Percentiles rank a stretch among this genome's conserved stretches.
Evolutionary conservation across 148 eudicot species (phyloP).

Genomic region (Gaultheria prostrata): DNA sequence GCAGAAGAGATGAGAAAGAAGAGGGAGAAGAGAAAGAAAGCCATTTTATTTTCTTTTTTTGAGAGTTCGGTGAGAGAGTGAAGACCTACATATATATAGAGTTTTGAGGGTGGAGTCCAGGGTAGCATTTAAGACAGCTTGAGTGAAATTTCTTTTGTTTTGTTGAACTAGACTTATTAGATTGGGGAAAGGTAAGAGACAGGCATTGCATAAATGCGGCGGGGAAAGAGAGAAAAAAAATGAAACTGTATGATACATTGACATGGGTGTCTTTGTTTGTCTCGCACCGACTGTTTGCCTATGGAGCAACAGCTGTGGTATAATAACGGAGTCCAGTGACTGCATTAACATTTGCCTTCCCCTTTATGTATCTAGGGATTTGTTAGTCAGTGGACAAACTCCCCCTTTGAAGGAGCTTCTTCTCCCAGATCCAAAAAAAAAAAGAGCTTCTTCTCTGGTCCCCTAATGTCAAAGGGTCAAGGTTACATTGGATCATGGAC

Average conservation of each 20-base stretch:
- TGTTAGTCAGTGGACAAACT: not conserved
- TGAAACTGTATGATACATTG: not conserved
- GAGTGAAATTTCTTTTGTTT: not conserved
- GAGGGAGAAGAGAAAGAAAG: constrained; percentile 20
- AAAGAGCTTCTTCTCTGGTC: no score
- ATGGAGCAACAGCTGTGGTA: constrained; percentile 13
- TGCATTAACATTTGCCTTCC: not conserved
- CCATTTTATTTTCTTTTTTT: constrained; percentile 17
- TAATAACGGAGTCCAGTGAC: not conserved
- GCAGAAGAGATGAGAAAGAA: constrained; percentile 30
- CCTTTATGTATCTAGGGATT: not conserved
- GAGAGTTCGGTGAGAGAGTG: not conserved
- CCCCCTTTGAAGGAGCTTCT: not conserved
- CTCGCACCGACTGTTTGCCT: constrained; percentile 11
- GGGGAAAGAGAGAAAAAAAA: not conserved
- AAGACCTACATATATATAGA: not conserved
- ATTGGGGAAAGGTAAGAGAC: constrained; percentile 17
- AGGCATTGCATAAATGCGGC: constrained; percentile 8
- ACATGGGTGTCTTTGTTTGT: not conserved
- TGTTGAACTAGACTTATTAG: not conserved
- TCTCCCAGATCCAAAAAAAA: no score
- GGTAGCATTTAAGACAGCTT: not conserved
- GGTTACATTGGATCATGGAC: no score
- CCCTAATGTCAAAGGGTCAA: no score
- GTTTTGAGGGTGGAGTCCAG: not conserved